Conservation (phyloP, 495 filamentous ascomycete species). For the Hyaloscypha finlandica region DNA sequence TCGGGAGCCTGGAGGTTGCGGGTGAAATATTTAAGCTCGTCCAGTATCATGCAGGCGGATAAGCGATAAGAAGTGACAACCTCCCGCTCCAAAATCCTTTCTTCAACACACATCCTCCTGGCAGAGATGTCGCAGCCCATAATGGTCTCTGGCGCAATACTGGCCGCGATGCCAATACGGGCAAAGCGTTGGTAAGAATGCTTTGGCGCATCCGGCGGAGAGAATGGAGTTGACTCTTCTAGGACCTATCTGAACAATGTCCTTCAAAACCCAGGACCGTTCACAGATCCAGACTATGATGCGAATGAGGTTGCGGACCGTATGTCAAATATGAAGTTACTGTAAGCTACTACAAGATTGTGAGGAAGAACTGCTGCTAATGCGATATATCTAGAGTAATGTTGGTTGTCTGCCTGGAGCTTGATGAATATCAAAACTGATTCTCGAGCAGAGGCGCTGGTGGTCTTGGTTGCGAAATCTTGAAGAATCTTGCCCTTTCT, state of each 20-base stretch:
- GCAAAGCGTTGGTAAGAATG: constrained; percentile 18
- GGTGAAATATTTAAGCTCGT: constrained; percentile 1
- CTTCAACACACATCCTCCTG: background rate
- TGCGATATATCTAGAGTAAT: constrained; percentile 23
- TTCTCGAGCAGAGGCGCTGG: constrained; percentile 75
- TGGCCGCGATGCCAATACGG: background rate
- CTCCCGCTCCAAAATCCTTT: background rate
- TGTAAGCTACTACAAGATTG: constrained; percentile 49
- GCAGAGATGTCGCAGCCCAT: constrained; percentile 32
- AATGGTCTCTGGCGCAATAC: constrained; percentile 33
- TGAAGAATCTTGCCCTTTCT: constrained; percentile 94
- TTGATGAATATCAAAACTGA: constrained; percentile 1
- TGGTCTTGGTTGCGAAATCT: constrained; percentile 92
- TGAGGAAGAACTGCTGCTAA: constrained; percentile 8
- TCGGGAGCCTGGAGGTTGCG: background rate
- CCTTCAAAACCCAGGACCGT: constrained; percentile 74
- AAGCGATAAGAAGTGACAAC: constrained; percentile 19
- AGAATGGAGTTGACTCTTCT: constrained; percentile 1
- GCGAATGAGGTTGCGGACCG: constrained; percentile 62
- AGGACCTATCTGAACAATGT: constrained; percentile 84
- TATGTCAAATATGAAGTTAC: constrained; percentile 66
- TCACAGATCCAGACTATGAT: constrained; percentile 68
- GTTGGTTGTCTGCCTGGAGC: constrained; percentile 28
- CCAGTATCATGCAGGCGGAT: constrained; percentile 13
- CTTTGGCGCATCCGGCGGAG: background rate